Conservation (phyloP, 2,329 filamentous ascomycete species). For the Botrytis deweyae region DNA sequence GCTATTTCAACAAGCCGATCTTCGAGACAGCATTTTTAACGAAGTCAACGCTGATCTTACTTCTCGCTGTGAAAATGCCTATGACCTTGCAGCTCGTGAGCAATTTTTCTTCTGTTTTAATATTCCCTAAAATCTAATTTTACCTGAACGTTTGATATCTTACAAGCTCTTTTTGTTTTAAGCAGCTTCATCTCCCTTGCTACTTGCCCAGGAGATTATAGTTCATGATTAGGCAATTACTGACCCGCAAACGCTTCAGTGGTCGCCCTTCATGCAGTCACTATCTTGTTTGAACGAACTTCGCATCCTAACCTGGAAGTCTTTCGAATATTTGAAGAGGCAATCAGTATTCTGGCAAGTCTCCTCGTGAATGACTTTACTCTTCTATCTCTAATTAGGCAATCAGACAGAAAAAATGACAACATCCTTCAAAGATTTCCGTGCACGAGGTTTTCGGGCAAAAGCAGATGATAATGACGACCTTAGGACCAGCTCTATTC, state of each 20-base stretch:
- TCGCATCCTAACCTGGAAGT: not conserved
- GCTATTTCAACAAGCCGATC: conserved; percentile 24
- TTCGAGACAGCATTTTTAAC: conserved; percentile 25
- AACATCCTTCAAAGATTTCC: conserved; percentile 22
- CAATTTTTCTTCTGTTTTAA: not conserved
- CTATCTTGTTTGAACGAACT: not conserved
- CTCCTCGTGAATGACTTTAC: not conserved
- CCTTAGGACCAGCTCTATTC: conserved; percentile 16
- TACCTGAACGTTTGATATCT: not conserved
- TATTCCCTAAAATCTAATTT: not conserved
- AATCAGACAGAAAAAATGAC: conserved; percentile 23
- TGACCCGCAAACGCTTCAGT: not conserved
- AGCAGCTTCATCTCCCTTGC: not conserved
- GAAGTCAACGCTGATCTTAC: conserved; percentile 27
- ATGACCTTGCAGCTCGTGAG: conserved; percentile 22
- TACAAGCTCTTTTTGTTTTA: not conserved
- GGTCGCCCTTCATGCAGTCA: not conserved
- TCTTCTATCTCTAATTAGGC: not conserved
- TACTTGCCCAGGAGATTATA: not conserved
- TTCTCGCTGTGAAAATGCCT: conserved; percentile 24
- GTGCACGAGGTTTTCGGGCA: conserved; percentile 18
- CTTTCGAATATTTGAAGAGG: conserved; percentile 23
- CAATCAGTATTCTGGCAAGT: conserved; percentile 25
- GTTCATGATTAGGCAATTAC: not conserved
- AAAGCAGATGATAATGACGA: conserved; percentile 18